Evolutionary conservation across 2,329 filamentous ascomycete genomes (phyloP).

Genomic region (Neofusicoccum parvum): DNA sequence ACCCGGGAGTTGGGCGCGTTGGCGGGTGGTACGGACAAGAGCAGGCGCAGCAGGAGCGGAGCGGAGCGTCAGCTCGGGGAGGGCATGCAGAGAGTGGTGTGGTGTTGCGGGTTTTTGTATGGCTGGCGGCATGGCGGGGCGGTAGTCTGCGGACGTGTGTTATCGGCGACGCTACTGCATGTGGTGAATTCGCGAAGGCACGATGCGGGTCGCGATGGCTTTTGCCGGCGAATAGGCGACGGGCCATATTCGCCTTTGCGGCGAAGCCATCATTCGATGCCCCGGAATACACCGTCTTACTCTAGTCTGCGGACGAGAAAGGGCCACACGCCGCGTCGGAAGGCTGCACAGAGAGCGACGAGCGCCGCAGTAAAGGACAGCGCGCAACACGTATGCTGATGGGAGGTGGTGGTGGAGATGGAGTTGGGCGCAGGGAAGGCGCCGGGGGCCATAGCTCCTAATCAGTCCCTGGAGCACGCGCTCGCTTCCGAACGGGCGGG

Average conservation of each 20-base stretch:
- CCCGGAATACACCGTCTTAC: too few species aligned
- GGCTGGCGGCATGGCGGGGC: neutral
- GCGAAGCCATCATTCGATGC: neutral
- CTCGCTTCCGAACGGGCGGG: neutral
- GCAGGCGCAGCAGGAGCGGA: neutral
- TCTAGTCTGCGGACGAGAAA: too few species aligned
- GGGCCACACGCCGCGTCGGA: too few species aligned
- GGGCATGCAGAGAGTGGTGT: neutral
- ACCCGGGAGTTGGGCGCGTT: neutral
- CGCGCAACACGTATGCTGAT: too few species aligned
- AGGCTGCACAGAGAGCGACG: too few species aligned
- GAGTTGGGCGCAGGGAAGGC: neutral
- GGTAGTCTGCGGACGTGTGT: neutral
- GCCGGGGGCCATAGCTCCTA: neutral
- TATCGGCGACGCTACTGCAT: conserved; percentile 12
- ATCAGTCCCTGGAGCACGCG: neutral
- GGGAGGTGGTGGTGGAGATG: too few species aligned
- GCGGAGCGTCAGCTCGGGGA: neutral
- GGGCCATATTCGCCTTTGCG: neutral
- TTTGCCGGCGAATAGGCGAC: conserved; percentile 2
- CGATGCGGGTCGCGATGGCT: neutral
- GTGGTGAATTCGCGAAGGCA: neutral
- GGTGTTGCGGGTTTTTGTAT: neutral
- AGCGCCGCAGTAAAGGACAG: too few species aligned
- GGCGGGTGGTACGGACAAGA: neutral